These are phyloP conservation scores for Chytriomyces hyalinus DNA, from an alignment of 192 early-diverging fungal species.

Conservation along the genomic window DNA sequence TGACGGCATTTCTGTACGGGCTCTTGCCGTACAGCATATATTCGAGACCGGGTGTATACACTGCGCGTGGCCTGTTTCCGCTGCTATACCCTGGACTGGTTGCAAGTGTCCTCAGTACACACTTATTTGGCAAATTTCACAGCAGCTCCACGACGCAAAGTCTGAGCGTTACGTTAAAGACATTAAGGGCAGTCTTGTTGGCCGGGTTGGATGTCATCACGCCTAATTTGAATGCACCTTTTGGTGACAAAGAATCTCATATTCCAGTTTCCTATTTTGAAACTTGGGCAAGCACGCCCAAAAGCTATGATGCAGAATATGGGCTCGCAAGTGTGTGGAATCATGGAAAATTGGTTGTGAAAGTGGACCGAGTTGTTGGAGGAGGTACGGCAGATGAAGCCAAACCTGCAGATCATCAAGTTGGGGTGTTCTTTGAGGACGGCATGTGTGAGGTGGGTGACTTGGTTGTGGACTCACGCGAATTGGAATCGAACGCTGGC, in stretches of 20 bases:
- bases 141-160: conserved; percentile 3
- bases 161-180: conserved; percentile 24
- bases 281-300: background rate
- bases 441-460: conserved; percentile 13
- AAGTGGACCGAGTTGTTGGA: conserved; percentile 1
- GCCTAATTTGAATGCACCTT: background rate
- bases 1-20: conserved; percentile 23
- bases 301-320: conserved; percentile 34
- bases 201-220: conserved; percentile 33
- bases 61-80: conserved; percentile 10
- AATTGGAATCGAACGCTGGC: background rate
- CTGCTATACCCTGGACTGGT: conserved; percentile 12
- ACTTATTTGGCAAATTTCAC: conserved; percentile 29
- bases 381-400: background rate
- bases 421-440: conserved; percentile 23
- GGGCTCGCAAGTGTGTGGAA: conserved; percentile 30
- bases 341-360: conserved; percentile 25
- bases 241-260: background rate
- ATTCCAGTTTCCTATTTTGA: background rate
- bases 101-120: conserved; percentile 8
- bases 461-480: conserved; percentile 27
- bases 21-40: background rate
- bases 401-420: background rate
- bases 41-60: conserved; percentile 16
- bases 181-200: conserved; percentile 22